Evolutionary conservation across 257 asterid species (phyloP), one percentile per base, ranked within the genome.

Genomic region (Rehmannia glutinosa): DNA sequence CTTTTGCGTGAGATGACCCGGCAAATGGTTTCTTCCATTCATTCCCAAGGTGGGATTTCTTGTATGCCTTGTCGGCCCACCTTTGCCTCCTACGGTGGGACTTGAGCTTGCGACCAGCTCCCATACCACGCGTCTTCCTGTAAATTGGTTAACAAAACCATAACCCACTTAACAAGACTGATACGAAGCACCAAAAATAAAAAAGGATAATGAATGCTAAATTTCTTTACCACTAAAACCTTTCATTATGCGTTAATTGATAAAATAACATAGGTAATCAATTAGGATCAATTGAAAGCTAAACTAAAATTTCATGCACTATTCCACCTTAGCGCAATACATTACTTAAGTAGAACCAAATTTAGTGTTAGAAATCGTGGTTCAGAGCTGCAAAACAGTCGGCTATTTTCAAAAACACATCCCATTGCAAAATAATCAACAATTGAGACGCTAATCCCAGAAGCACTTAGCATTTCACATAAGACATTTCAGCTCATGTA

Each of bases 11-110:
- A 43, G 95, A 87, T 2, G 95, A 87, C 0, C 95, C 95, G 35
- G 95, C 91, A 66, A 87, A 87, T n/a, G 95, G 95, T 56, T 87
- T 87, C 74, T 87, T 87, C 95, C 95, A 85, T 70, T 87, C 95
- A 53, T 87, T 87, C 13, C 95, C 95, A 45, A 87, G 89, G 57
- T 87, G 92, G 6, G 95, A 84, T 71, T 87, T 87, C 85, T 87
- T 84, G 65, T 87, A 87, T 17, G 95, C 80, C 82, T 84, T 87
- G 72, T 87, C 95, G 62, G 95, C 89, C 95, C 95, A 87, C 77
- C 95, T 81, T 68, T 87, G 92, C 47, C 75, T 71, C 24, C 81
- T 81, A 2, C 95, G 89, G 77, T 87, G 95, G 78, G 87, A 77
- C 87, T 72, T 77, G 81, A 87, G 80, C 81, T 87, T 87, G 85